Evolutionary conservation across 2,329 filamentous ascomycete genomes (phyloP).

Genomic region (Fusarium sp.): DNA sequence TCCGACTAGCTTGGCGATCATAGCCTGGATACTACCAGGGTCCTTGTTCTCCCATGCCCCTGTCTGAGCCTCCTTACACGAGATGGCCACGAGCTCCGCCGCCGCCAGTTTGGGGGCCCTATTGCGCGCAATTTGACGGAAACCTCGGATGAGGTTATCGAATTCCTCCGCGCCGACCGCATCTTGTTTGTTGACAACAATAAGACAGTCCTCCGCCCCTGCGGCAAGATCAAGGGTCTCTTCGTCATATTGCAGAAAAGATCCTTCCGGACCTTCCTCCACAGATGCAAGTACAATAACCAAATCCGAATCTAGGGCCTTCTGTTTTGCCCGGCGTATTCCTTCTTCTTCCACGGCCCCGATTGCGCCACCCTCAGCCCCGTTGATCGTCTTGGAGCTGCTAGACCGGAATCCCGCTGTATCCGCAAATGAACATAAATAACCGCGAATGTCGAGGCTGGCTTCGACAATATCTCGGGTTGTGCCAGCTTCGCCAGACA

Average conservation of each 20-base stretch:
- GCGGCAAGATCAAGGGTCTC: conserved; percentile 70
- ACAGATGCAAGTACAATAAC: conserved; percentile 86
- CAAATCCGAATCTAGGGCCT: conserved; percentile 87
- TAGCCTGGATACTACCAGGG: conserved; percentile 76
- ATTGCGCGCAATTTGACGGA: conserved; percentile 51
- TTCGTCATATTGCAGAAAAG: conserved; percentile 66
- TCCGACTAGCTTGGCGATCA: conserved; percentile 77
- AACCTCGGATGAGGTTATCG: conserved; percentile 57
- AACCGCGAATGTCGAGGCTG: conserved; percentile 89
- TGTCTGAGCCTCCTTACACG: conserved; percentile 75
- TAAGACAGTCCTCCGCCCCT: conserved; percentile 63
- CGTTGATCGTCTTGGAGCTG: conserved; percentile 25
- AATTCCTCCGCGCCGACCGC: conserved; percentile 57
- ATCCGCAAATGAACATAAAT: conserved; percentile 93
- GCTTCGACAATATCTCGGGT: conserved; percentile 96
- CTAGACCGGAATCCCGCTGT: conserved; percentile 85
- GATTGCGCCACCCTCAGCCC: conserved; percentile 59
- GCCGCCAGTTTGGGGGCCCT: conserved; percentile 47
- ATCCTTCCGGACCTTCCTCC: conserved; percentile 63
- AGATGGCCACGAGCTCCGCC: conserved; percentile 70
- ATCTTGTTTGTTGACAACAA: conserved; percentile 77
- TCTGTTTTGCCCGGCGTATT: conserved; percentile 86
- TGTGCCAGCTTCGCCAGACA: conserved; percentile 92
- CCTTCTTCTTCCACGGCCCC: conserved; percentile 89
- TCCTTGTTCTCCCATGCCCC: conserved; percentile 56